phyloP scores from a whole-genome alignment of 768 basidiomycete genomes.

The Leucocoprinus birnbaumii region DNA sequence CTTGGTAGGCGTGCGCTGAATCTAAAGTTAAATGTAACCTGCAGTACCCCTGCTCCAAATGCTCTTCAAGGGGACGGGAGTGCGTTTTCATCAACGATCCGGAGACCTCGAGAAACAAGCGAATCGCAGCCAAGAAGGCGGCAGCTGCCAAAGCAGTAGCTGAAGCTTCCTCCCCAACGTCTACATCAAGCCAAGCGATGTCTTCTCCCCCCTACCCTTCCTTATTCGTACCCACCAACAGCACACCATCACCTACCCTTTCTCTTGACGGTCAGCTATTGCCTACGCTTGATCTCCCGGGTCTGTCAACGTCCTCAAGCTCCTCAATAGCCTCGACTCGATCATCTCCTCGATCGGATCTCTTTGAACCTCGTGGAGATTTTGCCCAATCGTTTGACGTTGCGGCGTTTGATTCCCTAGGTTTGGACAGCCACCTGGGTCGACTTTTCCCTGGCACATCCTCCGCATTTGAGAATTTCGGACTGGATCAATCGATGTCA shows the following conservation, averaged over 20 bases:
- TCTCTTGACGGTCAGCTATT: conserved; percentile 14
- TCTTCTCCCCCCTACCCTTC: conserved; percentile 30
- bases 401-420: conserved; percentile 23
- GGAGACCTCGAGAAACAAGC: conserved; percentile 37
- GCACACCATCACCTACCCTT: conserved; percentile 17
- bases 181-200: conserved; percentile 10
- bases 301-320: conserved; percentile 27
- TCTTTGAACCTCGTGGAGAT: conserved; percentile 29
- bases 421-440: conserved; percentile 29
- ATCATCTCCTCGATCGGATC: conserved; percentile 37
- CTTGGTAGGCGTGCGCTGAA: conserved; percentile 55
- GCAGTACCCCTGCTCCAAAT: conserved; percentile 66
- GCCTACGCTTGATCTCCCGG: conserved; percentile 19
- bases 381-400: conserved; percentile 15
- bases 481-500: conserved; percentile 21
- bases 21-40: conserved; percentile 78
- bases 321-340: conserved; percentile 33
- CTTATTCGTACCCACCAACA: conserved; percentile 13
- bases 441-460: conserved; percentile 30
- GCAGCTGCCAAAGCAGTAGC: background rate
- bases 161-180: conserved; percentile 5
- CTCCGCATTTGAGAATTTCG: conserved; percentile 14
- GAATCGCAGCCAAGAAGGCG: conserved; percentile 27
- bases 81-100: conserved; percentile 61
- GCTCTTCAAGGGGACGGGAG: conserved; percentile 56